Evolutionary conservation across 2,329 filamentous ascomycete genomes (phyloP).

Genomic region (Fusarium irregulare): DNA sequence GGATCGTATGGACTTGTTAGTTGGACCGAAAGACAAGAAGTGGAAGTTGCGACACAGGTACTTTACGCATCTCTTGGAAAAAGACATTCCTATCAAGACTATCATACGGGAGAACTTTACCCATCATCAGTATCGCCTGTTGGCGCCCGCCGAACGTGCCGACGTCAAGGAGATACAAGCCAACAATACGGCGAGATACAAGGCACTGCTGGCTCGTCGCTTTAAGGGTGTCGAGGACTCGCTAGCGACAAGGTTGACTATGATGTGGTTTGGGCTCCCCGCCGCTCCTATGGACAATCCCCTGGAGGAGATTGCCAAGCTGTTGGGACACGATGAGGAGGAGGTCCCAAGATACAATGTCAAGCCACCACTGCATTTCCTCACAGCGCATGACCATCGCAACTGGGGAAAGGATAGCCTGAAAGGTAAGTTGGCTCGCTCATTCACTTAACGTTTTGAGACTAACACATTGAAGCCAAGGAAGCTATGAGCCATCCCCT

Average conservation of each 20-base stretch:
- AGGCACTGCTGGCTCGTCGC: conserved; percentile 45
- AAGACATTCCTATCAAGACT: conserved; percentile 41
- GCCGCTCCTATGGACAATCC: conserved; percentile 52
- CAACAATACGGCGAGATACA: conserved; percentile 47
- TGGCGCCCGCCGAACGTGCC: conserved; percentile 45
- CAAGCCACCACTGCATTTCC: conserved; percentile 49
- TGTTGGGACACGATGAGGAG: conserved; percentile 26
- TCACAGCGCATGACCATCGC: conserved; percentile 47
- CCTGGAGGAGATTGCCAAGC: conserved; percentile 43
- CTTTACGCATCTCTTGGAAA: conserved; percentile 47
- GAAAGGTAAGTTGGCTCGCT: conserved; percentile 25
- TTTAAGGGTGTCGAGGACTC: conserved; percentile 47
- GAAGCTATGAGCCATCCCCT: conserved; percentile 15
- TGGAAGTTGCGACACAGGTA: conserved; percentile 45
- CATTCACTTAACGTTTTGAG: accelerated
- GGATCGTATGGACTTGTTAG: conserved; percentile 36
- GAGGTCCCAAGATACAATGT: conserved; percentile 29
- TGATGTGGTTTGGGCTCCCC: conserved; percentile 61
- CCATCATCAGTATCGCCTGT: conserved; percentile 48
- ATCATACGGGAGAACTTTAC: conserved; percentile 53
- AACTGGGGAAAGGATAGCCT: conserved; percentile 47
- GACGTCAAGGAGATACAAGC: conserved; percentile 50
- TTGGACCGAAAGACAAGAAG: conserved; percentile 39
- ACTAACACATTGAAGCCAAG: conserved; percentile 26
- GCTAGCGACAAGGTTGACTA: conserved; percentile 56